A percentile compares a stretch with the other conserved stretches of the same genome.
phyloP scores from a whole-genome alignment of 2,329 filamentous ascomycete species.

The Colletotrichum euphorbiae region DNA sequence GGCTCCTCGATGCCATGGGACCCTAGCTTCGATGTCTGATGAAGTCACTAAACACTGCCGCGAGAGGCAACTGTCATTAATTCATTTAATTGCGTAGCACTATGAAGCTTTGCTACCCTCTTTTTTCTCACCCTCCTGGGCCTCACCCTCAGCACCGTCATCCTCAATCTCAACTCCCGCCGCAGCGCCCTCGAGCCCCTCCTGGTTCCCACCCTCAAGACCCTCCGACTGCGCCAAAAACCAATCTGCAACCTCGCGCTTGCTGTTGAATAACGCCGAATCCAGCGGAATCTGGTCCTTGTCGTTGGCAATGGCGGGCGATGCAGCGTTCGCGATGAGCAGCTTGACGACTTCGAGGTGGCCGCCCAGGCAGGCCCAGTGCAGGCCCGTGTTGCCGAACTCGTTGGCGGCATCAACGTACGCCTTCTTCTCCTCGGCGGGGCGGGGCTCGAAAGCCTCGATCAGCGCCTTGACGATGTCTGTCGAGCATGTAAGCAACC shows the following conservation, averaged over 20 bases:
- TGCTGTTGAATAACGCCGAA: constrained; percentile 76
- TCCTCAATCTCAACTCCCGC: constrained; percentile 54
- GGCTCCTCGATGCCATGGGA: too few relatives aligned
- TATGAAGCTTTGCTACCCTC: constrained; percentile 24
- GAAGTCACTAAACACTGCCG: too few relatives aligned
- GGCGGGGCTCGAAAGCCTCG: constrained; percentile 54
- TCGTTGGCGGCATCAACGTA: constrained; percentile 79
- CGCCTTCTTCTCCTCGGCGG: constrained; percentile 55
- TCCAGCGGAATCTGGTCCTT: constrained; percentile 86
- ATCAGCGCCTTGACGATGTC: constrained; percentile 60
- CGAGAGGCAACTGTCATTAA: constrained; percentile 5
- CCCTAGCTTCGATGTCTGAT: too few relatives aligned
- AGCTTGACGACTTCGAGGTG: constrained; percentile 84
- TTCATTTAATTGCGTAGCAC: constrained; percentile 10
- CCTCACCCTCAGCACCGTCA: constrained; percentile 44
- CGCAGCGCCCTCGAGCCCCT: constrained; percentile 53
- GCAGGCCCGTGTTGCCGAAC: constrained; percentile 89
- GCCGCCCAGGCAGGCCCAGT: constrained; percentile 93
- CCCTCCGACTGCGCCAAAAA: constrained; percentile 63
- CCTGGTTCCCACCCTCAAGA: constrained; percentile 61
- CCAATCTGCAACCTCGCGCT: constrained; percentile 73
- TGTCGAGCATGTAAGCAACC: constrained; percentile 41
- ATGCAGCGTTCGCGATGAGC: constrained; percentile 80
- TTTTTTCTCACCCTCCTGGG: constrained; percentile 5
- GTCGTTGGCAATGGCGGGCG: constrained; percentile 82